Evolutionary conservation across 345 rosid species (phyloP), one percentile per base, ranked within the genome.

Genomic region (Salix caprea): DNA sequence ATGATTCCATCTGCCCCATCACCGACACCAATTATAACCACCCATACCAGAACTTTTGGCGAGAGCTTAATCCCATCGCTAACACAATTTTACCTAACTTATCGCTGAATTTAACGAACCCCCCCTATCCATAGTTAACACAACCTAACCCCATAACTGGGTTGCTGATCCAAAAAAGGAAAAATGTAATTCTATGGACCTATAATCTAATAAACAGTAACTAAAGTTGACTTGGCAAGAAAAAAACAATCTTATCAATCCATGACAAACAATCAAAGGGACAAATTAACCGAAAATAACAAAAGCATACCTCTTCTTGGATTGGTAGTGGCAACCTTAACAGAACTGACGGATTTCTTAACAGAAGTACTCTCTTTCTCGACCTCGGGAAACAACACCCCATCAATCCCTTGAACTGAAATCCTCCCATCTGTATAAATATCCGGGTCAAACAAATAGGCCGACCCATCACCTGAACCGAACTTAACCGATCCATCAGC

Each of bases 321-420:
- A 79, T 89, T 92, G 71, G 92, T 58, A 1, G 64, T 50, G 26
- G 83, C 94, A 66, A 86, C 88, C 84, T 93, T 95, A 46, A 90
- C 92, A 32, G 82, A 67, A 16, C 76, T 58, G 5, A 58, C 28
- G 64, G 64, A 58, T 58, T 58, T 58, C 64, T 58, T 58, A 23
- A 10, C 34, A 40, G 71, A 21, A 21, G 70, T 19, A 36, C 54
- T 69, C 44, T 77, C 80, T 34, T 89, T 77, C 73, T 91, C 94
- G 39, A 85, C 90, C 77, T 77, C 83, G 48, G 97, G 98, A 42
- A 96, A 88, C 86, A 96, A 83, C 34, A 96, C 97, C 11, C 90
- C 91, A 50, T 96, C 99, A 4, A 96, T 88, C 56, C 99, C 99
- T 75, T 96, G 99, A 46, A 96, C 99, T 3, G 99, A 94, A 68